Percentiles rank a stretch among this genome's conserved stretches.
phyloP scores from a whole-genome alignment of 805 yeast species.

The Allodekkera sacchari region DNA sequence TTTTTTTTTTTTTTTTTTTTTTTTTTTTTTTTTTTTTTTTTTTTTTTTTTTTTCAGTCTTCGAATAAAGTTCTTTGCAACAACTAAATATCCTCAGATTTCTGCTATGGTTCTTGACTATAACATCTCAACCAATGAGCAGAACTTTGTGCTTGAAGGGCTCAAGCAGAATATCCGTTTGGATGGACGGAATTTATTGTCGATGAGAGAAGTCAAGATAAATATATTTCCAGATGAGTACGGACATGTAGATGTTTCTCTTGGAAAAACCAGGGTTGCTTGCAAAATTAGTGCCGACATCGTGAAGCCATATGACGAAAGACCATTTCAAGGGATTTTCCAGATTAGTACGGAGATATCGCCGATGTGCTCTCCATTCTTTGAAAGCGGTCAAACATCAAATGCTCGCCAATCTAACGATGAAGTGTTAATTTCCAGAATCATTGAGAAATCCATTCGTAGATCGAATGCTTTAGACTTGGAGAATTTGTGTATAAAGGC shows the following conservation, averaged over 20 bases:
- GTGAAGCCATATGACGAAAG: slow-evolving; percentile 79
- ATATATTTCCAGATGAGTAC: slow-evolving; percentile 43
- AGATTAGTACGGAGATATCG: slow-evolving; percentile 75
- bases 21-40: too few relatives aligned
- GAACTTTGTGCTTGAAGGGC: slow-evolving; percentile 51
- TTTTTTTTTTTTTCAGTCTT: too few relatives aligned
- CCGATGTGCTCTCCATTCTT: slow-evolving; percentile 87
- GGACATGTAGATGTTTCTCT: slow-evolving; percentile 75
- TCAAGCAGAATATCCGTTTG: slow-evolving; percentile 52
- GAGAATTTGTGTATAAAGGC: slow-evolving; percentile 88
- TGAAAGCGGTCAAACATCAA: slow-evolving; percentile 48
- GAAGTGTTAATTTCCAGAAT: slow-evolving; percentile 75
- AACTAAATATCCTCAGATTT: background rate
- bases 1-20: too few relatives aligned
- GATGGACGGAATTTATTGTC: slow-evolving; percentile 64
- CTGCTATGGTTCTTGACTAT: slow-evolving; percentile 50
- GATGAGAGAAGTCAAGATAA: slow-evolving; percentile 57
- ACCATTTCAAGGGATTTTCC: slow-evolving; percentile 88
- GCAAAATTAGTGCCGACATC: slow-evolving; percentile 67
- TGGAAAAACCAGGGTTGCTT: slow-evolving; percentile 69
- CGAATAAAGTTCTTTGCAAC: too few relatives aligned
- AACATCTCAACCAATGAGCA: slow-evolving; percentile 59
- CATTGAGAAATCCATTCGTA: slow-evolving; percentile 84
- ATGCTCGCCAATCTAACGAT: slow-evolving; percentile 51
- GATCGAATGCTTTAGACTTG: slow-evolving; percentile 85